Conservation (phyloP, 805 yeast genomes). For the Dipodascus geniculatus region DNA sequence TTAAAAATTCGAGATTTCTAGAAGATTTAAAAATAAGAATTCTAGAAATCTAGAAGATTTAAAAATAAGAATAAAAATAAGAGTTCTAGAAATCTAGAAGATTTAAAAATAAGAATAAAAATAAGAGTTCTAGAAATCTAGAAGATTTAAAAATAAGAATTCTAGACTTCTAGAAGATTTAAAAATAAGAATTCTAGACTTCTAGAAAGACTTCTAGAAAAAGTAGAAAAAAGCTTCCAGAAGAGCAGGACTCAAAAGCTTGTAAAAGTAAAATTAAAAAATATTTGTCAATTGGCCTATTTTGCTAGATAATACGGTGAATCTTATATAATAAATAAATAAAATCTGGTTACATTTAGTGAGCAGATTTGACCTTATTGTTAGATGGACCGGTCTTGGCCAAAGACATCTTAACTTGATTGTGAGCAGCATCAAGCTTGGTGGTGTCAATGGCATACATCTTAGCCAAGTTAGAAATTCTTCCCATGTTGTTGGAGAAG, state of each 20-base stretch:
- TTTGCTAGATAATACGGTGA: no score
- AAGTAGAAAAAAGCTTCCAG: neutral
- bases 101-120: neutral
- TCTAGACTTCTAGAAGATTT: neutral
- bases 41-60: slow-evolving; percentile 28
- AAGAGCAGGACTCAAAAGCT: no score
- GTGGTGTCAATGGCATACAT: neutral
- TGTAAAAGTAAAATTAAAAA: no score
- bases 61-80: no score
- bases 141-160: neutral
- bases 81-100: neutral
- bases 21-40: neutral
- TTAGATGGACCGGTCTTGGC: no score
- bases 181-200: neutral
- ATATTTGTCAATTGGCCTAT: no score
- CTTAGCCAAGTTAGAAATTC: neutral
- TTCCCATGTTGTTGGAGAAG: neutral
- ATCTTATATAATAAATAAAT: no score
- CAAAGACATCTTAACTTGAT: neutral
- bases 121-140: neutral
- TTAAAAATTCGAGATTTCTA: slow-evolving; percentile 29
- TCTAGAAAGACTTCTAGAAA: neutral
- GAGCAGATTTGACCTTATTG: no score
- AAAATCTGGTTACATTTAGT: no score
- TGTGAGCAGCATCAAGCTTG: neutral